phyloP scores from a whole-genome alignment of 2,329 filamentous ascomycete genomes.

The Xylariaceae sp. region DNA sequence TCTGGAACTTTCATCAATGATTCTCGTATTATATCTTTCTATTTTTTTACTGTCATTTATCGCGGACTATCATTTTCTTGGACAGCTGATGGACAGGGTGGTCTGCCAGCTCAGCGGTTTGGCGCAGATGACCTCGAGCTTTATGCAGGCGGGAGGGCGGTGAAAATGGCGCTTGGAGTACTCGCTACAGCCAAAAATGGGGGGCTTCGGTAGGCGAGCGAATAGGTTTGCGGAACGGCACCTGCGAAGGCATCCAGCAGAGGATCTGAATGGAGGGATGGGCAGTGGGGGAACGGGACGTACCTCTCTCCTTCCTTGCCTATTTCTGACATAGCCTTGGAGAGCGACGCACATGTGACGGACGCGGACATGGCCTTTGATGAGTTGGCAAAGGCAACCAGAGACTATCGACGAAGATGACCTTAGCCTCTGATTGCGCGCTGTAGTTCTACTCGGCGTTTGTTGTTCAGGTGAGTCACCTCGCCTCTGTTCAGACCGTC shows the following conservation, averaged over 20 bases:
- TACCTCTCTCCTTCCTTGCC: neutral
- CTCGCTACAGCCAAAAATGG: neutral
- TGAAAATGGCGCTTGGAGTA: neutral
- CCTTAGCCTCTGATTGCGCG: no score
- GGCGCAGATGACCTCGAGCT: constrained; percentile 19
- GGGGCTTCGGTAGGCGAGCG: neutral
- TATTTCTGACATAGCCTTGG: neutral
- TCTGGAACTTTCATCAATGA: neutral
- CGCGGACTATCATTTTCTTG: constrained; percentile 3
- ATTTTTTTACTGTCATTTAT: constrained; percentile 4
- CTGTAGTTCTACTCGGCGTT: neutral
- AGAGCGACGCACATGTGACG: neutral
- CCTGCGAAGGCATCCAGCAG: neutral
- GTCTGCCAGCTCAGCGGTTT: constrained; percentile 22
- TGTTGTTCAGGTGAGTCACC: constrained; percentile 15
- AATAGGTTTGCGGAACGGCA: neutral
- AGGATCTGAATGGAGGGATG: neutral
- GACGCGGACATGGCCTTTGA: neutral
- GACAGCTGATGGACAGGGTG: constrained; percentile 19
- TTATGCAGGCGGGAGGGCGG: constrained; percentile 10
- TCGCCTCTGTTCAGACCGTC: constrained; percentile 3
- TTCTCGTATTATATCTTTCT: constrained; percentile 1
- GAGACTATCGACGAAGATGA: neutral
- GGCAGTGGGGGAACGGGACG: neutral
- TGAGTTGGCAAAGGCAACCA: neutral